Evolutionary conservation across 1,139 yeast genomes (phyloP), one percentile per base, ranked within the genome.

Genomic region (Waltiozyma sp.): DNA sequence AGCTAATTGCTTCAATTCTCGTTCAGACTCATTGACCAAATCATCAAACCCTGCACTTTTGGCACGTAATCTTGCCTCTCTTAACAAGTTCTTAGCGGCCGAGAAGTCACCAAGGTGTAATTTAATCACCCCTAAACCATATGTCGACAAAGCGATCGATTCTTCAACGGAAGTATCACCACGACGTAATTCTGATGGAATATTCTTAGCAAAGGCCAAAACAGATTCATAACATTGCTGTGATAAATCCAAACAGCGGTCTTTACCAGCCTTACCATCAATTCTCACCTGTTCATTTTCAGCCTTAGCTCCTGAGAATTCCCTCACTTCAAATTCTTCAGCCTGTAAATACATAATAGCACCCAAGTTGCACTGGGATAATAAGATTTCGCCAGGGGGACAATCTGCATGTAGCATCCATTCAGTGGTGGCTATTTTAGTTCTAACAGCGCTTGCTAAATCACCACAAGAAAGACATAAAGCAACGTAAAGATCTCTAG

Each of bases 71-170:
- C 88, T 69, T 0, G 95, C 77, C 58, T 83, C 91, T 19, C 83
- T 67, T 39, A 88, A 65, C 28, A 75, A 63, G 34, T 78, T 68
- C 50, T 75, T 77, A 0, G 95, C 88, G 2, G 47, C 34, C 2
- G 43, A 70, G 45, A 70, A 67, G 19, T 79, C 64, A 1, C 77
- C 71, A 36, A 67, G 55, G 55, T 85, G 88, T 18, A 84, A 62
- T 41, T 77, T 72, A 15, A 86, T 72, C 5, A 88, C 94, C 0
- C 96, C 97, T 37, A 86, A 66, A 0, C 95, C 94, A 56, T 86
- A 89, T 0, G 87, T 78, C 1, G 95, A 77, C 55, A 87, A 66
- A 0, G 95, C 95, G 28, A 82, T 76, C 2, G 84, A 78, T 49
- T 85, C 87, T 7, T 71, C 69, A 11, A 73, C 69, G 15, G 68